These are phyloP conservation scores for Samsoniella hepiali DNA, from an alignment of 2,329 filamentous ascomycete species.

Conservation along the genomic window DNA sequence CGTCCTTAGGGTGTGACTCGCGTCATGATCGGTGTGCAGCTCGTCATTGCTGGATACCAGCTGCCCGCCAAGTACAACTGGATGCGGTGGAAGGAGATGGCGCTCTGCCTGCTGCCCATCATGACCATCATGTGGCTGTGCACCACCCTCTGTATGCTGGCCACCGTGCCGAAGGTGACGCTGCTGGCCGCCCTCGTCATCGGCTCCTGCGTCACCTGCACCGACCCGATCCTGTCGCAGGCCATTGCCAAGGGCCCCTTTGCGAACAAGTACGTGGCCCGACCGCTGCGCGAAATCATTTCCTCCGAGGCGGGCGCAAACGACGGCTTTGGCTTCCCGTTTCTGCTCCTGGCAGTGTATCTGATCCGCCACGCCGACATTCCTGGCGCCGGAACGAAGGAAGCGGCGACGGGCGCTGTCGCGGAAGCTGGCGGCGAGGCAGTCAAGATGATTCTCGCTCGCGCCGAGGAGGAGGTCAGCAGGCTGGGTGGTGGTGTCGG, in stretches of 20 bases:
- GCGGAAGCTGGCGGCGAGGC: slow-evolving; percentile 5
- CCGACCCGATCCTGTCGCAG: slow-evolving; percentile 60
- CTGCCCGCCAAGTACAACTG: slow-evolving; percentile 54
- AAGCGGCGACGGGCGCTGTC: slow-evolving; percentile 3
- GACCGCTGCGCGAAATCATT: slow-evolving; percentile 57
- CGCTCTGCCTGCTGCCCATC: slow-evolving; percentile 53
- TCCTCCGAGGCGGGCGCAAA: slow-evolving; percentile 61
- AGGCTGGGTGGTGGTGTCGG: slow-evolving; percentile 50
- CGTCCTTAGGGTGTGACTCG: slow-evolving; percentile 45
- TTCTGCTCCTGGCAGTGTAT: slow-evolving; percentile 56
- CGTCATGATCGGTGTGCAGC: slow-evolving; percentile 60
- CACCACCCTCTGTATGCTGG: slow-evolving; percentile 53
- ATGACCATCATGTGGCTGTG: slow-evolving; percentile 62
- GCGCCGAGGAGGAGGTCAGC: slow-evolving; percentile 39
- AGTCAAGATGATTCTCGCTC: slow-evolving; percentile 21
- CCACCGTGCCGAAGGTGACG: slow-evolving; percentile 52
- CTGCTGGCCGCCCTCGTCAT: slow-evolving; percentile 55
- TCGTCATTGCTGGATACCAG: slow-evolving; percentile 62
- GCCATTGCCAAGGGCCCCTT: slow-evolving; percentile 56
- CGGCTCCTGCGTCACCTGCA: slow-evolving; percentile 58
- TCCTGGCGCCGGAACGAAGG: slow-evolving; percentile 23
- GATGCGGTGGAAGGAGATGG: slow-evolving; percentile 50
- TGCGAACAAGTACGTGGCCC: slow-evolving; percentile 58
- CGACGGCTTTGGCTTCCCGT: slow-evolving; percentile 61
- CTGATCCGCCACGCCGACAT: slow-evolving; percentile 52